phyloP scores from a whole-genome alignment of 1,284 basidiomycete species.

The Leccinum laetum region DNA sequence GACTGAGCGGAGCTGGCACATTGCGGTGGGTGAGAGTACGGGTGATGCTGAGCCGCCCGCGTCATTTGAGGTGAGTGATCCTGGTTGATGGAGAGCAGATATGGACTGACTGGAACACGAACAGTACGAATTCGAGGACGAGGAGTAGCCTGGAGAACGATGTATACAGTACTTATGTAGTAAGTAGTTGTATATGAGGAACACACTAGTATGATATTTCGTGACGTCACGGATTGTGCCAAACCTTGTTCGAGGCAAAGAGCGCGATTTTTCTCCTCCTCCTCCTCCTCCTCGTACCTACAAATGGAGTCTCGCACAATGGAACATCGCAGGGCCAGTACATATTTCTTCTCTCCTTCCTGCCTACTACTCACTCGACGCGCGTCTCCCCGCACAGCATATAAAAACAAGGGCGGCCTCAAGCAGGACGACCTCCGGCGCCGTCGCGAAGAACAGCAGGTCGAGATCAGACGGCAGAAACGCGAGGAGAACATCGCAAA shows the following conservation, averaged over 20 bases:
- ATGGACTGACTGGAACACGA: conserved; percentile 8
- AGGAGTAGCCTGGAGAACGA: background rate
- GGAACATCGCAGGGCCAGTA: conserved; percentile 67
- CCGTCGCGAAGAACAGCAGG: conserved; percentile 95
- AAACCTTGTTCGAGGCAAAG: conserved; percentile 9
- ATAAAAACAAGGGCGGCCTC: conserved; percentile 81
- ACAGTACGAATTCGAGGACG: conserved; percentile 23
- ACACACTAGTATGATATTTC: conserved; percentile 2
- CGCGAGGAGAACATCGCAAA: conserved; percentile 97
- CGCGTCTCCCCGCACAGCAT: conserved; percentile 39
- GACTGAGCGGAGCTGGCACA: conserved; percentile 42
- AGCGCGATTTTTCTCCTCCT: conserved; percentile 22
- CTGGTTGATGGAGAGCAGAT: conserved; percentile 43
- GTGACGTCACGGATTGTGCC: conserved; percentile 27
- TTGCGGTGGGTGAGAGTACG: conserved; percentile 66
- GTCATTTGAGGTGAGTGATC: conserved; percentile 78
- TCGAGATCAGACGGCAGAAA: conserved; percentile 96
- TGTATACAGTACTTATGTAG: background rate
- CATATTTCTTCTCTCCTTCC: conserved; percentile 23
- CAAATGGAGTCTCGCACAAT: conserved; percentile 59
- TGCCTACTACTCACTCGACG: background rate
- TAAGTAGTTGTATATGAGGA: background rate
- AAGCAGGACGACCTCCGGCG: conserved; percentile 89
- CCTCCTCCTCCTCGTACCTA: conserved; percentile 9
- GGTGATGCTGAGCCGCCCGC: conserved; percentile 80